Percentiles rank a stretch among this genome's conserved stretches.
phyloP scores from a whole-genome alignment of 805 yeast genomes.

The Candida succiphila region DNA sequence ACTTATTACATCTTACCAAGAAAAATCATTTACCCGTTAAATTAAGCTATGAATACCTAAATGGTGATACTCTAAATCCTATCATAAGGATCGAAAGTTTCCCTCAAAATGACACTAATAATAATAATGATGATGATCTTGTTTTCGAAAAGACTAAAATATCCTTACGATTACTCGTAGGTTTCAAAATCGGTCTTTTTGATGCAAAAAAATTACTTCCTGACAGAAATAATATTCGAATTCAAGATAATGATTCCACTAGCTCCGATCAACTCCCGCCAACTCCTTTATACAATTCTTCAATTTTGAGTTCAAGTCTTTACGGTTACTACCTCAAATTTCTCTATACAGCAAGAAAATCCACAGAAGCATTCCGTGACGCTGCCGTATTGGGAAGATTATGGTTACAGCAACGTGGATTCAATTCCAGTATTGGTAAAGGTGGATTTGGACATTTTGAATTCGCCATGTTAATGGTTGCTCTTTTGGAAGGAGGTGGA shows the following conservation, averaged over 20 bases:
- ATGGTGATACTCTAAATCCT: conserved; percentile 74
- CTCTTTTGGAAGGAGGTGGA: conserved; percentile 79
- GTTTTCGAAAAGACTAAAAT: conserved; percentile 58
- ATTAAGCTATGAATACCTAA: conserved; percentile 51
- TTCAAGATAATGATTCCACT: conserved; percentile 35
- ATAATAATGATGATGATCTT: conserved; percentile 39
- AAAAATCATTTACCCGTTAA: conserved; percentile 52
- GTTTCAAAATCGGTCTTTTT: conserved; percentile 62
- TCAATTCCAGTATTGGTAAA: conserved; percentile 47
- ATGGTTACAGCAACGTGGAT: conserved; percentile 87
- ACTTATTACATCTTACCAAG: conserved; percentile 42
- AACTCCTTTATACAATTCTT: conserved; percentile 82
- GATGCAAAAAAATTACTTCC: conserved; percentile 70
- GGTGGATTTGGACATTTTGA: conserved; percentile 92
- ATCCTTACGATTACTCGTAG: conserved; percentile 61
- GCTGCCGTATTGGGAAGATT: conserved; percentile 81
- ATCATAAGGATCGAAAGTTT: conserved; percentile 54
- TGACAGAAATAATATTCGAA: conserved; percentile 72
- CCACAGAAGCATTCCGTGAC: conserved; percentile 74
- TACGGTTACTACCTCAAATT: conserved; percentile 65
- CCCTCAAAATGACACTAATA: conserved; percentile 28
- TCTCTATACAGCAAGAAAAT: conserved; percentile 64
- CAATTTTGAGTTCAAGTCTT: conserved; percentile 60
- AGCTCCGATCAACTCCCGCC: conserved; percentile 41
- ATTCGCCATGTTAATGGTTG: conserved; percentile 72